Base-by-base conservation (phyloP, 2,329 filamentous ascomycete species). In the Stachybotrys chlorohalonatus region DNA sequence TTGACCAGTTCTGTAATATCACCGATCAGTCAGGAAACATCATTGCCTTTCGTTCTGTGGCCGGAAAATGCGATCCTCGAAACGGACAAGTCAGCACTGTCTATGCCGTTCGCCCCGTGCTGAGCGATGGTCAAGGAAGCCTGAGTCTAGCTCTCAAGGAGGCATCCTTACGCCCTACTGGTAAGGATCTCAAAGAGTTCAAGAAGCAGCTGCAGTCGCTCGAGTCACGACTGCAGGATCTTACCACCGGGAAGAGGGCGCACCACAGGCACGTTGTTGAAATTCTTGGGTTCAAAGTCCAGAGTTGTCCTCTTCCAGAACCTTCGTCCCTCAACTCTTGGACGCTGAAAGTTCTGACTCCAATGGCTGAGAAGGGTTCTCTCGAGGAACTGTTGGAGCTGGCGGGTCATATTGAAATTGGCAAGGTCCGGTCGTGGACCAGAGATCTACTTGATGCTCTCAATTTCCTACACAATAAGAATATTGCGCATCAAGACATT, bases 371-470 rank as follows among this genome's bases (percentile, higher is more conserved):
- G 53, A 91, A 89, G 67, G 91, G 90, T 0, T 89, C 92, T 0
- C 73, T 99, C 13, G 83, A 86, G 31, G 90, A 96, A 62, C 77
- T 95, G 17, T 77, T 99, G 32, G 87, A 93, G 55, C 81, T 93
- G 57, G 84, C 90, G 47, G 90, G 88, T 5, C 81, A 81, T 32
- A 74, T 96, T 52, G 82, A 87, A 47, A 81, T 89, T 52, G 82
- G 83, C 59, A 92, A 86, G 66, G 85, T 92, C 49, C 86, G 91
- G 53, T 85, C 89, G 30, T 97, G 91, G 87, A 94, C 90, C n/a
- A 84, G 92, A 56, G 90, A 96, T 63, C 77, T 99, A 16, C 80
- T 99, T 31, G 90, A 96, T 71, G 94, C 87, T 0, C 75, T 99
- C 31, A 88, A 90, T 56, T 95, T 87, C 67, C 83, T 95, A 53